A percentile compares a stretch with the other conserved stretches of the same genome.
Conservation (phyloP, 2,329 filamentous ascomycete genomes). For the Ambrosiella beaveri region DNA sequence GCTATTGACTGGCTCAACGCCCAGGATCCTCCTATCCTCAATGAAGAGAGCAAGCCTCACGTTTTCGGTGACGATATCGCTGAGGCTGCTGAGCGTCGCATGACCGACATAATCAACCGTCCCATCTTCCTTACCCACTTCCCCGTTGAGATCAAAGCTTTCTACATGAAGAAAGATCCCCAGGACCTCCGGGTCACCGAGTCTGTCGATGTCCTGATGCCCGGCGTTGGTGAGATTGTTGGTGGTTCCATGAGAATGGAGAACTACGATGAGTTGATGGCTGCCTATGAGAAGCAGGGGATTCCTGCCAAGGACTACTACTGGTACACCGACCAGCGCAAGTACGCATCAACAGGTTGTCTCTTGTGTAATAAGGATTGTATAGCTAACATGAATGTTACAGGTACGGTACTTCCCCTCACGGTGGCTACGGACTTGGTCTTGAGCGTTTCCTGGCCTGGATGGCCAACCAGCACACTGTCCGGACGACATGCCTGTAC, state of each 20-base stretch:
- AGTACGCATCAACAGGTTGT: conserved; percentile 36
- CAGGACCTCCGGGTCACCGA: conserved; percentile 73
- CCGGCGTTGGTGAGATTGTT: conserved; percentile 91
- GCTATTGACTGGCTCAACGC: conserved; percentile 88
- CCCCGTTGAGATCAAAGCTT: conserved; percentile 92
- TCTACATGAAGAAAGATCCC: conserved; percentile 91
- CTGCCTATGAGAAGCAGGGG: conserved; percentile 69
- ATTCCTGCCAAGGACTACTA: conserved; percentile 79
- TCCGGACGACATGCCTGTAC: conserved; percentile 54
- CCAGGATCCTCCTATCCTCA: conserved; percentile 62
- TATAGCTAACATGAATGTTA: conserved; percentile 10
- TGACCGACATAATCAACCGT: conserved; percentile 92
- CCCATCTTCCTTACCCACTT: conserved; percentile 97
- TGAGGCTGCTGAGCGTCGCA: conserved; percentile 85
- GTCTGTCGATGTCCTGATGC: conserved; percentile 73
- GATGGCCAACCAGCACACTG: conserved; percentile 46
- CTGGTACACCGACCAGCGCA: conserved; percentile 97
- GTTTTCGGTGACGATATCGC: conserved; percentile 94
- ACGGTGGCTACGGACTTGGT: conserved; percentile 85
- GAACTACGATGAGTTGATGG: conserved; percentile 75
- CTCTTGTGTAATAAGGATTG: not conserved
- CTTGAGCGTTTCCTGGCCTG: conserved; percentile 59
- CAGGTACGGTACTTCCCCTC: conserved; percentile 78
- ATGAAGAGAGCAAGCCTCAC: conserved; percentile 83
- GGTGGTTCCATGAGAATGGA: conserved; percentile 95